Evolutionary conservation across 225 moss, liverwort and hornwort species (phyloP).

Genomic region (Polytrichum commune): DNA sequence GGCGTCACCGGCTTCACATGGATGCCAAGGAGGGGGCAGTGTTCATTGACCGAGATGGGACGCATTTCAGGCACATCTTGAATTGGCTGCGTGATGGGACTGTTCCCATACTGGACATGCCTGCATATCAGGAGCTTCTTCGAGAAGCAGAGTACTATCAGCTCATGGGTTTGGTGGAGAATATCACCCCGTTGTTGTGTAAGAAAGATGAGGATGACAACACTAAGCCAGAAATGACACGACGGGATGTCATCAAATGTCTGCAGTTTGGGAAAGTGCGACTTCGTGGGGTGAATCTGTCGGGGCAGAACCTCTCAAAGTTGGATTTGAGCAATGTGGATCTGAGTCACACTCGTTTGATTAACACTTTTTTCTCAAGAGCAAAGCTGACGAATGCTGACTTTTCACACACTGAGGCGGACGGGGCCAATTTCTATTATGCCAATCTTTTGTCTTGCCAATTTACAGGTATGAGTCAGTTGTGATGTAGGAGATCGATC

Average conservation of each 20-base stretch:
- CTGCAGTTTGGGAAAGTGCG: slow-evolving; percentile 76
- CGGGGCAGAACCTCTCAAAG: slow-evolving; percentile 85
- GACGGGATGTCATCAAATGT: slow-evolving; percentile 88
- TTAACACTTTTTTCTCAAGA: slow-evolving; percentile 75
- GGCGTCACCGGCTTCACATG: slow-evolving; percentile 89
- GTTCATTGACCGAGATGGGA: slow-evolving; percentile 95
- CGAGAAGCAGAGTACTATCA: slow-evolving; percentile 97
- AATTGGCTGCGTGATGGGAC: slow-evolving; percentile 97
- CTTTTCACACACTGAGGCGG: slow-evolving; percentile 75
- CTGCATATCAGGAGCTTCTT: slow-evolving; percentile 84
- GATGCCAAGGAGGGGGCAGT: slow-evolving; percentile 85
- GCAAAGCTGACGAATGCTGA: slow-evolving; percentile 62
- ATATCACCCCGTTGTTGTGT: slow-evolving; percentile 40
- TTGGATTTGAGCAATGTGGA: slow-evolving; percentile 87
- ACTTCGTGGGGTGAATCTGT: slow-evolving; percentile 25
- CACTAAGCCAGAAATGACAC: slow-evolving; percentile 88
- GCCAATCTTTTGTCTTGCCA: slow-evolving; percentile 55
- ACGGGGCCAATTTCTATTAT: slow-evolving; percentile 86
- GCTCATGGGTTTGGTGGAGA: slow-evolving; percentile 73
- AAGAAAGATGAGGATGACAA: slow-evolving; percentile 86
- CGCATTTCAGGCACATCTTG: slow-evolving; percentile 89
- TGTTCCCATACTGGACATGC: slow-evolving; percentile 65
- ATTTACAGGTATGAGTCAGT: slow-evolving; percentile 32
- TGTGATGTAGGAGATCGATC: not conserved
- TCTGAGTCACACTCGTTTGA: slow-evolving; percentile 76